Evolutionary conservation across 2,329 filamentous ascomycete genomes (phyloP), one percentile per base, ranked within the genome.

Genomic region (Neofusicoccum ribis): DNA sequence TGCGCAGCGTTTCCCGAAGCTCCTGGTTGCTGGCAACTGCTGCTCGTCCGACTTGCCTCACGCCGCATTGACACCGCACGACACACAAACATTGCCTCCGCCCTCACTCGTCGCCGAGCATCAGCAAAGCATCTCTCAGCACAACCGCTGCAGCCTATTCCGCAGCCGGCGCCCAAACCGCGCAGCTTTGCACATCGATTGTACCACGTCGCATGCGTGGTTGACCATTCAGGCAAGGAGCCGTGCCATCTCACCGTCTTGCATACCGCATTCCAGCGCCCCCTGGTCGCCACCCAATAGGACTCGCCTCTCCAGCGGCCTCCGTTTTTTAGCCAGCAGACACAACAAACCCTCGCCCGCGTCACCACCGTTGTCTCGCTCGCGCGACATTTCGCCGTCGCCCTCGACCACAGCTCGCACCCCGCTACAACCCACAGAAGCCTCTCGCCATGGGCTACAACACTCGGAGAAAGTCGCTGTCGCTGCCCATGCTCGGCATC

Each of bases 401-500:
- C 69, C 63, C 66, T 70, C 65, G 67, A 66, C 66, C 27, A 31
- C 27, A 66, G 68, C 70, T 60, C 64, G 67, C 73, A 63, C 66
- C 52, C 66, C 62, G 43, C 50, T 20, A 23, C 44, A 36, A 50
- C 43, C 63, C 17, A 34, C 41, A 50, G 54, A 67, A 65, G 54
- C 23, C 37, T 47, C 12, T 36, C 64, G 27, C 12, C 73, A 97
- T 97, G 92, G 91, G 90, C 76, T 97, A 97, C 85, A 97, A 97
- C 80, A 98, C 94, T 71, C 91, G 94, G 81, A 90, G 93, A 80
- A 98, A 98, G 84, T 97, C 93, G 75, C 84, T 99, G 70, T 97
- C 93, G 68, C 84, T 98, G 74, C 91, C 92, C 67, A 96, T 93
- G 70, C 86, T 98, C 73, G 95, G 95, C 77, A 97, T 98, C 72